Evolutionary conservation across 1,284 basidiomycete species (phyloP).

Genomic region (Lentinula novae-zelandiae): DNA sequence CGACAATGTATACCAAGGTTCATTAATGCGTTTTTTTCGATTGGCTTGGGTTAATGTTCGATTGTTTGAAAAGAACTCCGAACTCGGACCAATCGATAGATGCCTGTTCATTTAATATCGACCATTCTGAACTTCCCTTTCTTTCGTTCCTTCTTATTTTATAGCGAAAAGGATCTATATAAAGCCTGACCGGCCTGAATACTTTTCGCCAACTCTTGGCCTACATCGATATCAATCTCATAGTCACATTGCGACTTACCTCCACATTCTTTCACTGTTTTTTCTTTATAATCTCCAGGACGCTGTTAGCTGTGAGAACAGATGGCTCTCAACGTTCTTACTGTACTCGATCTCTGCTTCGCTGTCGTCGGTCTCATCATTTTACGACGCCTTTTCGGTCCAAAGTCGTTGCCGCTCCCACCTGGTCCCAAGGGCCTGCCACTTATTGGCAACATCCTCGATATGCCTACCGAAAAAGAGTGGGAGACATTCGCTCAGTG

Average conservation of each 20-base stretch:
- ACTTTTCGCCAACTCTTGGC: not conserved
- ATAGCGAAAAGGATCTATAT: slow-evolving; percentile 15
- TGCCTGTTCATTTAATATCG: not conserved
- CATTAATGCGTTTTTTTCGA: not conserved
- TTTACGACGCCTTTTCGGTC: slow-evolving; percentile 25
- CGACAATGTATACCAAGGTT: slow-evolving; percentile 5
- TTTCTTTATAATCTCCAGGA: slow-evolving; percentile 9
- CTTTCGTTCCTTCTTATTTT: not conserved
- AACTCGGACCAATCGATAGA: slow-evolving; percentile 10
- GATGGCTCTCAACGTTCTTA: slow-evolving; percentile 25
- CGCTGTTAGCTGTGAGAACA: not conserved
- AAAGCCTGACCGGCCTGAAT: not conserved
- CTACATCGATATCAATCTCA: not conserved
- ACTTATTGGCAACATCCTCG: slow-evolving; percentile 48
- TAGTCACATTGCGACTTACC: not conserved
- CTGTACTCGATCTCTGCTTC: slow-evolving; percentile 28
- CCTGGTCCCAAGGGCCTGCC: slow-evolving; percentile 51
- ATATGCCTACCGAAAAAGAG: slow-evolving; percentile 48
- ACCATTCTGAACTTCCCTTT: not conserved
- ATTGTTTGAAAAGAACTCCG: slow-evolving; percentile 8
- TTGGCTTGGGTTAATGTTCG: not conserved
- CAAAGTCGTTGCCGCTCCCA: slow-evolving; percentile 29
- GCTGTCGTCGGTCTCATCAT: slow-evolving; percentile 30
- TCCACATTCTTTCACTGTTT: slow-evolving; percentile 8
- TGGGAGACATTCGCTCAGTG: slow-evolving; percentile 56